phyloP scores from a whole-genome alignment of 2,329 filamentous ascomycete species.

The Bipolaris zeicola region DNA sequence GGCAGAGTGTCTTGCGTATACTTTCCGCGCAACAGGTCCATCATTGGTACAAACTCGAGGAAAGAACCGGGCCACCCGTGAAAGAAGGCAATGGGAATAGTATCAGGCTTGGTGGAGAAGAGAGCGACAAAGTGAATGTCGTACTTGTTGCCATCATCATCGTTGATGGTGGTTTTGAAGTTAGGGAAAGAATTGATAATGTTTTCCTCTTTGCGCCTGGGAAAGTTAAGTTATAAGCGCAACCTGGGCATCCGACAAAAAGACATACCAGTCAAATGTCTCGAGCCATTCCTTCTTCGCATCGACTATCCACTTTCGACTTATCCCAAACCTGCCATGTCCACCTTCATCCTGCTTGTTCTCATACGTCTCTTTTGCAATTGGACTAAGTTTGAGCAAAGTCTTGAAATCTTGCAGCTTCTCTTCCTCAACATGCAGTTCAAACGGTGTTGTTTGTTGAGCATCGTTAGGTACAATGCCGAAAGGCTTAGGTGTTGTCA shows the following conservation, averaged over 20 bases:
- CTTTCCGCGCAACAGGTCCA: slow-evolving; percentile 54
- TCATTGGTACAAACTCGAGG: slow-evolving; percentile 61
- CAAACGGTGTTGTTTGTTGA: slow-evolving; percentile 29
- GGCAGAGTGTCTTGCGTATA: slow-evolving; percentile 59
- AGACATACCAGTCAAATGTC: slow-evolving; percentile 43
- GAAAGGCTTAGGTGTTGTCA: slow-evolving; percentile 27
- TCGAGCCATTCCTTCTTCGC: slow-evolving; percentile 39
- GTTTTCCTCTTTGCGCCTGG: slow-evolving; percentile 48
- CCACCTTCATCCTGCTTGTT: slow-evolving; percentile 34
- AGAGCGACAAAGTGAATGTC: slow-evolving; percentile 61
- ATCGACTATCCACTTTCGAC: slow-evolving; percentile 36
- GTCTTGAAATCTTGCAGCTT: slow-evolving; percentile 40
- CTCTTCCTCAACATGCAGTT: slow-evolving; percentile 34
- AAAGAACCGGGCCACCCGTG: slow-evolving; percentile 63
- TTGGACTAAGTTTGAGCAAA: slow-evolving; percentile 33
- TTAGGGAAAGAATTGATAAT: slow-evolving; percentile 59
- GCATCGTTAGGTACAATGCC: slow-evolving; percentile 20
- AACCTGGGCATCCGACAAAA: background rate
- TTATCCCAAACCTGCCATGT: slow-evolving; percentile 39
- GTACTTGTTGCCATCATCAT: slow-evolving; percentile 46
- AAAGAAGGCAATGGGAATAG: slow-evolving; percentile 58
- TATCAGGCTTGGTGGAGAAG: slow-evolving; percentile 58
- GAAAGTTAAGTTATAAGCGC: background rate
- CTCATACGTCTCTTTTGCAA: slow-evolving; percentile 41
- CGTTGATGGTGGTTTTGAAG: slow-evolving; percentile 53